A percentile compares a stretch with the other conserved stretches of the same genome.
These are phyloP conservation scores for Chalaropsis ovoidea DNA, from an alignment of 2,329 filamentous ascomycete species.

Conservation along the genomic window DNA sequence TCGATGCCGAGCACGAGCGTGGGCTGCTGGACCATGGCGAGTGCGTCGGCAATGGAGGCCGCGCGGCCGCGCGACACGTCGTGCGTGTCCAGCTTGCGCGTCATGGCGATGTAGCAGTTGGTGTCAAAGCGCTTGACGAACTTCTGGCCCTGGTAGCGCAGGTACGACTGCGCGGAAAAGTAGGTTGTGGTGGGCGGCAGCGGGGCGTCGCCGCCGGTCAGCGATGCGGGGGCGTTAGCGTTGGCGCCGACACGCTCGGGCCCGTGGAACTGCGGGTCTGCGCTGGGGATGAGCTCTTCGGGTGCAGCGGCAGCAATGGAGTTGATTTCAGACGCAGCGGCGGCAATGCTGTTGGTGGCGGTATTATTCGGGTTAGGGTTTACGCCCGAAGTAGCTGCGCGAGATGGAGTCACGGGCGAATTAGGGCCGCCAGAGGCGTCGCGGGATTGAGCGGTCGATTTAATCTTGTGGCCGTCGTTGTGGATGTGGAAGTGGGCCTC, in stretches of 20 bases:
- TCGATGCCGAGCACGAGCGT: slow-evolving; percentile 88
- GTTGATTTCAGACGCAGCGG: slow-evolving; percentile 27
- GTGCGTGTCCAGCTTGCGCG: slow-evolving; percentile 93
- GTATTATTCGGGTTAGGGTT: slow-evolving; percentile 23
- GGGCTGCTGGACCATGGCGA: slow-evolving; percentile 77
- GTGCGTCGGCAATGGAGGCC: slow-evolving; percentile 58
- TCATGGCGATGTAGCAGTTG: slow-evolving; percentile 98
- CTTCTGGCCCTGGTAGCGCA: slow-evolving; percentile 91
- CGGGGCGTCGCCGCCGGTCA: slow-evolving; percentile 43
- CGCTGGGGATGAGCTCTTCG: slow-evolving; percentile 31
- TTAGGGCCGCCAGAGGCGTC: slow-evolving; percentile 34
- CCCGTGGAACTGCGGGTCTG: slow-evolving; percentile 63
- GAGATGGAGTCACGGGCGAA: slow-evolving; percentile 27
- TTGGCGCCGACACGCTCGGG: slow-evolving; percentile 12
- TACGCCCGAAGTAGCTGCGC: background rate
- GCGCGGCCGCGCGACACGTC: slow-evolving; percentile 75
- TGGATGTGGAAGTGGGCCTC: slow-evolving; percentile 71
- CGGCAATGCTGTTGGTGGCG: slow-evolving; percentile 30
- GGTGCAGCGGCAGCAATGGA: slow-evolving; percentile 29
- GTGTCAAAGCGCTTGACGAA: slow-evolving; percentile 96
- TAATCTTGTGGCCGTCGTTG: slow-evolving; percentile 67
- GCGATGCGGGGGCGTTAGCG: slow-evolving; percentile 28
- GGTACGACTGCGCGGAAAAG: slow-evolving; percentile 94
- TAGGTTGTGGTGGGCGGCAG: slow-evolving; percentile 58
- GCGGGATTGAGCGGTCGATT: slow-evolving; percentile 42